Evolutionary conservation across 352 stramenopile genomes (phyloP).

Genomic region (Blastocystis sp.): DNA sequence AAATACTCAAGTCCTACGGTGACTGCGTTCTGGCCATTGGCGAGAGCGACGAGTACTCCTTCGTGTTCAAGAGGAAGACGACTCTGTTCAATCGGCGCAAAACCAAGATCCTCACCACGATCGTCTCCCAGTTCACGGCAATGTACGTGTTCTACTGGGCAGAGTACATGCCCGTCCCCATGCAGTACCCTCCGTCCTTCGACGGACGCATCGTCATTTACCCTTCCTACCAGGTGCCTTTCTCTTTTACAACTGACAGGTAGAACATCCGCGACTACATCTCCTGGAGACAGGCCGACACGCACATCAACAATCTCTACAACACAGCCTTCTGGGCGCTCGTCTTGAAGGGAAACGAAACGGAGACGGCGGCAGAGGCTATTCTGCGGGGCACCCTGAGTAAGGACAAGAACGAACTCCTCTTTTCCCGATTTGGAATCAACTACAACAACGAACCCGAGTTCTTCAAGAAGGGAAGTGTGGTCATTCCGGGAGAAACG

Average conservation of each 20-base stretch:
- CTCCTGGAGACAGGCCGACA: constrained; percentile 73
- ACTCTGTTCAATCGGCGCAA: constrained; percentile 71
- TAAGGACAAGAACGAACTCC: constrained; percentile 74
- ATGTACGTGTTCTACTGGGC: constrained; percentile 74
- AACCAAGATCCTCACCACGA: constrained; percentile 72
- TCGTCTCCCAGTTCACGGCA: constrained; percentile 73
- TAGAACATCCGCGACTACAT: constrained; percentile 74
- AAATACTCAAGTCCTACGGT: constrained; percentile 71
- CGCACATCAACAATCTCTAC: constrained; percentile 75
- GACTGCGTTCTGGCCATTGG: constrained; percentile 73
- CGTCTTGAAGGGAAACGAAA: constrained; percentile 70
- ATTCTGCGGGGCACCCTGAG: constrained; percentile 70
- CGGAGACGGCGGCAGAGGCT: constrained; percentile 70
- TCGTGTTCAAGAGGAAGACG: constrained; percentile 71
- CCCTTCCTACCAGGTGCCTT: constrained; percentile 69
- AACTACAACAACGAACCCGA: constrained; percentile 74
- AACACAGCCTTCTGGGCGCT: constrained; percentile 73
- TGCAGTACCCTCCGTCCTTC: constrained; percentile 72
- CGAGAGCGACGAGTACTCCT: constrained; percentile 74
- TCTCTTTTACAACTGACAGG: neutral
- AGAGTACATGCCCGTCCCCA: constrained; percentile 69
- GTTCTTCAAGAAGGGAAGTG: constrained; percentile 69
- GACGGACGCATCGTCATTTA: constrained; percentile 73
- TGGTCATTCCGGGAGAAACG: constrained; percentile 65
- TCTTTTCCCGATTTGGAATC: constrained; percentile 73